A percentile compares a stretch with the other conserved stretches of the same genome.
Evolutionary conservation across 148 eudicot genomes (phyloP).

Genomic region (Talinum fruticosum): DNA sequence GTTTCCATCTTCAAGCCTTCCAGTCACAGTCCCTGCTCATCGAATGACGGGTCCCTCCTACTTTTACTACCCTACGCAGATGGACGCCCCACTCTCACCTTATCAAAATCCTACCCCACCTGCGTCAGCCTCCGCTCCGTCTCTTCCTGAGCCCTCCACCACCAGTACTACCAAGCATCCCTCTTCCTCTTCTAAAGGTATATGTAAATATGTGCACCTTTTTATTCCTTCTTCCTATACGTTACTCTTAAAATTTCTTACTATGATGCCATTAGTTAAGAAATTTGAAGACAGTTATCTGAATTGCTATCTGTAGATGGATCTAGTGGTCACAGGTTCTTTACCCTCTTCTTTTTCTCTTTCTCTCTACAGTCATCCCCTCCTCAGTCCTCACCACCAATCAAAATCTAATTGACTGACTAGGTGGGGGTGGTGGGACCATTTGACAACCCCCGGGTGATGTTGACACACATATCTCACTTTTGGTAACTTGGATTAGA

Average conservation of each 20-base stretch:
- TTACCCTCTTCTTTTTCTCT: too few relatives aligned
- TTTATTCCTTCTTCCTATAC: neutral
- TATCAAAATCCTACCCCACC: conserved; percentile 20
- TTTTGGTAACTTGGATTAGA: conserved; percentile 19
- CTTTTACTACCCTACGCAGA: conserved; percentile 31
- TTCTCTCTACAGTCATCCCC: too few relatives aligned
- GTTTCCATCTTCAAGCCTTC: conserved; percentile 34
- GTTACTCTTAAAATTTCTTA: too few relatives aligned
- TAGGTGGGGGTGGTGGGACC: neutral
- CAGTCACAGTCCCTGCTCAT: too few relatives aligned
- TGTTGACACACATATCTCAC: conserved; percentile 3
- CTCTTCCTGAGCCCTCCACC: conserved; percentile 12
- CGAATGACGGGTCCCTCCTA: conserved; percentile 23
- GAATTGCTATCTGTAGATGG: too few relatives aligned
- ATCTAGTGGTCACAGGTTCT: too few relatives aligned
- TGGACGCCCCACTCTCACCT: neutral
- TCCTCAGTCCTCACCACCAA: too few relatives aligned
- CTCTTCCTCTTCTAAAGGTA: conserved; percentile 25
- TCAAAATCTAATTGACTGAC: neutral
- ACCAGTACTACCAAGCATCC: conserved; percentile 4
- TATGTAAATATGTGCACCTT: neutral
- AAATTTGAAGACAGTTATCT: neutral
- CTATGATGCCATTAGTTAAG: neutral
- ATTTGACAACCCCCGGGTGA: neutral
- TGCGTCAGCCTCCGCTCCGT: neutral